Evolutionary conservation across 257 asterid genomes (phyloP), one percentile per base, ranked within the genome.

Genomic region (Solanum chilense): DNA sequence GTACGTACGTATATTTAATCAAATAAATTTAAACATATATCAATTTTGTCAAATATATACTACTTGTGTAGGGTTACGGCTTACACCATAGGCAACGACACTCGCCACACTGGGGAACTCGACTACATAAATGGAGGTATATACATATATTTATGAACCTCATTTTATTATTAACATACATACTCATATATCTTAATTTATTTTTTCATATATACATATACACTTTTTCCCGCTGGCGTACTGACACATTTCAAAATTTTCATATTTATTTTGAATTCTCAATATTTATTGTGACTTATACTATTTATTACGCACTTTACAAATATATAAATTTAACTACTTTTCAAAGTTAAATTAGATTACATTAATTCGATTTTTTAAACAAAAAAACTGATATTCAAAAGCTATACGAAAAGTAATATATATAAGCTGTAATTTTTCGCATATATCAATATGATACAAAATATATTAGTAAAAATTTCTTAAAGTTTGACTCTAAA

Each of bases 71-170:
- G 99, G 52, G 97, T 95, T 76, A 96, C 99, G 2, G 98, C 99
- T 2, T 96, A 96, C 89, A 23, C 89, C 13, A 93, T 96, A 86
- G 56, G 86, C 86, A 93, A 95, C 1, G 98, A 96, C 66, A 91
- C 92, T 41, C 9, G 86, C 76, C 68, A 94, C 85, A 94, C 99
- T 1, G 98, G 99, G 77, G 99, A 96, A 90, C 93, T 95, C 20
- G 99, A 96, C 93, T 96, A 96, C 89, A 89, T 96, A 85, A 95
- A 96, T 87, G 99, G 98, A 95, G 99, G 99, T 37, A 37, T 37
- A 37, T 35, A 35, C 5, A 35, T 35, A 35, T 33, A 3, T 33
- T 33, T 96, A 93, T 76, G n/a, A n/a, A 42, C n/a, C n/a, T 52
- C n/a, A 1, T 77, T 44, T 42, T 76, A 25, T 42, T 76, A 25